Evolutionary conservation across 2,329 filamentous ascomycete genomes (phyloP), one percentile per base, ranked within the genome.

Genomic region (Cercospora berteroae): DNA sequence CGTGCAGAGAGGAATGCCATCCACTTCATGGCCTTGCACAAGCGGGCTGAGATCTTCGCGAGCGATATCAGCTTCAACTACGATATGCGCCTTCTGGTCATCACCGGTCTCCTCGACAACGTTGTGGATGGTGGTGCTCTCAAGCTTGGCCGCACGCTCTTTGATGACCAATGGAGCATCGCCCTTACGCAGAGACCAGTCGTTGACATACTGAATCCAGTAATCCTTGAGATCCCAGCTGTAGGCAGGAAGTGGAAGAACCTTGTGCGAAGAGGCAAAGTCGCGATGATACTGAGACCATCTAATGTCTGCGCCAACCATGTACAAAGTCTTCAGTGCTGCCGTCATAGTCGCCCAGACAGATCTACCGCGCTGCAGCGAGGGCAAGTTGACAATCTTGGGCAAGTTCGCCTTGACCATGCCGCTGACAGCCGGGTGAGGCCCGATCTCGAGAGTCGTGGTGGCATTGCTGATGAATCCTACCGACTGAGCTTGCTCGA

Each of bases 381-480:
- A 63, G 2, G 69, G 56, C 57, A 1, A 88, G 31, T 33, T 44
- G 60, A 36, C 5, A 66, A 20, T 50, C 27, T 39, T 27, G 12
- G 9, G 39, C 7, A 50, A 13, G 16, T 25, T 25, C 1, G 12
- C 5, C 39, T 27, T 39, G 8, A 62, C 13, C 39, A 62, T 48
- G 1, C 42, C 25, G 9, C 48, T 57, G 27, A 67, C 64, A 29
- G 84, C 77, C 0, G 83, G 80, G 66, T 84, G 81, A 1, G 83
- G 82, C 5, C 84, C 84, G 65, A 85, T 77, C 66, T 83, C 81
- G 42, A 83, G 69, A 75, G 76, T 80, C 20, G 80, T 64, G 1
- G 77, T 81, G 57, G 77, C 72, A 4, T 79, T 76, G 42, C 72
- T 76, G 55, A 81, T 74, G 6, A 77, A 75, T 31, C 42, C 60